These are phyloP conservation scores for Reticulascus tulasneorum DNA, from an alignment of 2,329 filamentous ascomycete genomes.

Conservation along the genomic window DNA sequence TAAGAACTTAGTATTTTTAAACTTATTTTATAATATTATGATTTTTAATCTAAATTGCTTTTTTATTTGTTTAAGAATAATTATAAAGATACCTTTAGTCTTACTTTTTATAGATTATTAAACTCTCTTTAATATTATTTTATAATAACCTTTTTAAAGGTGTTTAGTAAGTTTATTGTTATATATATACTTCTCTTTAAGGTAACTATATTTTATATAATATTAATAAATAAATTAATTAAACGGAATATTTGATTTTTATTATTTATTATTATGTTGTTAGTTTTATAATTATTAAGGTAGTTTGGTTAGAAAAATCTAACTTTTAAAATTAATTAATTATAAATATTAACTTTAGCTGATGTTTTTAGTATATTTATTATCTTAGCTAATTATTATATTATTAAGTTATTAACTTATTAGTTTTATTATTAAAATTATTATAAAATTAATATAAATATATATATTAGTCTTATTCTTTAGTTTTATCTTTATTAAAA, in stretches of 20 bases:
- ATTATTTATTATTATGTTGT: background rate
- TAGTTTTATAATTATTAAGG: background rate
- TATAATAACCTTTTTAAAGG: background rate
- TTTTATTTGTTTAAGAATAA: background rate
- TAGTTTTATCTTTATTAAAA: background rate
- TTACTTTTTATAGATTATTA: background rate
- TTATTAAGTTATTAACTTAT: background rate
- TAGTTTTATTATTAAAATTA: too few species aligned
- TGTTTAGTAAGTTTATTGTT: background rate
- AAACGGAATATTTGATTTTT: background rate
- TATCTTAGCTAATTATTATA: too few species aligned
- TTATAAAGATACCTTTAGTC: too few species aligned
- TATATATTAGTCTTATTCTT: background rate
- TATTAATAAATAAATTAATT: background rate
- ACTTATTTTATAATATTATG: background rate
- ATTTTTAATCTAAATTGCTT: background rate
- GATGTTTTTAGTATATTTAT: too few species aligned
- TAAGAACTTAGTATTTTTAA: background rate
- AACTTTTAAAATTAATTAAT: background rate
- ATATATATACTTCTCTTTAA: too few species aligned
- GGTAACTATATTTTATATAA: too few species aligned
- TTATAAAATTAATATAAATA: too few species aligned
- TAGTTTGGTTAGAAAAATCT: background rate
- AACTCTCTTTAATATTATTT: background rate
- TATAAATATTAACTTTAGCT: background rate